Conservation (phyloP, 345 rosid genomes). For the Lenwebbia sp. region DNA sequence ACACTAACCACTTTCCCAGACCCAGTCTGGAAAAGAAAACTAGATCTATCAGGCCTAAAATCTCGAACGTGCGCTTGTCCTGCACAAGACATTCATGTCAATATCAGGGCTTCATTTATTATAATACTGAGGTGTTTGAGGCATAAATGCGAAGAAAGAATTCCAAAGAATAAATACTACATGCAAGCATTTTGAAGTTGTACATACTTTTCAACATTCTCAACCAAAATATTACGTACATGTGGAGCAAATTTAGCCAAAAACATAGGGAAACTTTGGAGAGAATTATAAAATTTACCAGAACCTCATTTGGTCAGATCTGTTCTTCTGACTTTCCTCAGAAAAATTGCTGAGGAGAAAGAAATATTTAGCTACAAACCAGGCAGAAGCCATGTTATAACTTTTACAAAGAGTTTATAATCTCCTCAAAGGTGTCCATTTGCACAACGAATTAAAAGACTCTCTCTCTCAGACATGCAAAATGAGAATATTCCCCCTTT, state of each 20-base stretch:
- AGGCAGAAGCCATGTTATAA: neutral
- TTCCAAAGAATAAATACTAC: neutral
- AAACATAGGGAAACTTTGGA: neutral
- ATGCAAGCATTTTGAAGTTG: neutral
- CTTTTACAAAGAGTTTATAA: neutral
- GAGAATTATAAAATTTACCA: neutral
- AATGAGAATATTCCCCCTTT: neutral
- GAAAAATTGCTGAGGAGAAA: neutral
- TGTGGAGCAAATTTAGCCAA: neutral
- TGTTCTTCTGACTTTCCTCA: neutral
- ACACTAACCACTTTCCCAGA: slow-evolving; percentile 58
- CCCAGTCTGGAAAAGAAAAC: slow-evolving; percentile 61
- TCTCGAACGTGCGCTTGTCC: slow-evolving; percentile 10
- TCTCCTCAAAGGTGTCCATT: neutral
- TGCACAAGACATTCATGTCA: slow-evolving; percentile 2
- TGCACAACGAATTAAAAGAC: neutral
- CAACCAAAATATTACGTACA: neutral
- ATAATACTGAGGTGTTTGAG: neutral
- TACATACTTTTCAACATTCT: neutral
- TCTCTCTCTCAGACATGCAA: neutral
- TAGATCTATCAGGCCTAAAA: slow-evolving; percentile 10
- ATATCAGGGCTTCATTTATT: neutral
- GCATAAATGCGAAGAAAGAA: neutral
- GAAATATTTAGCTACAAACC: neutral
- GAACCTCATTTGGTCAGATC: neutral